Percentiles rank a stretch among this genome's conserved stretches.
Evolutionary conservation across 768 basidiomycete genomes (phyloP).

Genomic region (Termitomyces titanicus): DNA sequence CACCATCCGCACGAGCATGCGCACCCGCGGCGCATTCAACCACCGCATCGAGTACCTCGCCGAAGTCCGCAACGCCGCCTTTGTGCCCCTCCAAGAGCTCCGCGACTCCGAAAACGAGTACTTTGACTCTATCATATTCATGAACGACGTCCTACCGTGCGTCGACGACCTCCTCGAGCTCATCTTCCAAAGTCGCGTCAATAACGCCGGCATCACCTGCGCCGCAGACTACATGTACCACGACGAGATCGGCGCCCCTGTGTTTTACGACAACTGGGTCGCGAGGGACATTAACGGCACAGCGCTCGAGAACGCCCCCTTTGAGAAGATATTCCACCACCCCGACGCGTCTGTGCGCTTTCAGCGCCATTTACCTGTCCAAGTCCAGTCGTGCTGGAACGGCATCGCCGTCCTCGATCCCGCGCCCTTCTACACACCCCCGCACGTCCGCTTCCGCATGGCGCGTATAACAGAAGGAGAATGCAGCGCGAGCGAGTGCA

Average conservation of each 20-base stretch:
- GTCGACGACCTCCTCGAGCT: slow-evolving; percentile 97
- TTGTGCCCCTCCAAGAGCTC: slow-evolving; percentile 92
- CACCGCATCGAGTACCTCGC: slow-evolving; percentile 99
- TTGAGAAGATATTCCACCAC: slow-evolving; percentile 92
- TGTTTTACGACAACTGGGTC: slow-evolving; percentile 99
- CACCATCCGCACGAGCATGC: slow-evolving; percentile 88
- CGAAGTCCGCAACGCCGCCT: slow-evolving; percentile 98
- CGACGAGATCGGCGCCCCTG: slow-evolving; percentile 87
- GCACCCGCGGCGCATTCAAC: slow-evolving; percentile 94
- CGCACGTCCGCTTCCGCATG: slow-evolving; percentile 95
- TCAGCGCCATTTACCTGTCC: slow-evolving; percentile 88
- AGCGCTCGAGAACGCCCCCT: slow-evolving; percentile 95
- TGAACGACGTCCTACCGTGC: slow-evolving; percentile 99
- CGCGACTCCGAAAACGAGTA: slow-evolving; percentile 90
- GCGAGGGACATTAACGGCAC: slow-evolving; percentile 98
- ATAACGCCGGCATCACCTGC: slow-evolving; percentile 98
- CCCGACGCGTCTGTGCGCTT: slow-evolving; percentile 71
- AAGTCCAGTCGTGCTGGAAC: slow-evolving; percentile 99
- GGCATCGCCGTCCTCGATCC: slow-evolving; percentile 95
- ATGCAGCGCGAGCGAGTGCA: slow-evolving; percentile 94
- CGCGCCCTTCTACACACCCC: slow-evolving; percentile 89
- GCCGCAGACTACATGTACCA: slow-evolving; percentile 99
- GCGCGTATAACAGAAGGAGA: slow-evolving; percentile 84
- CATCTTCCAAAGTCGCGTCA: slow-evolving; percentile 88
- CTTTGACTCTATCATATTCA: slow-evolving; percentile 96